Base-by-base conservation (phyloP, 331 rosid species). In the Arachis monticola region DNA sequence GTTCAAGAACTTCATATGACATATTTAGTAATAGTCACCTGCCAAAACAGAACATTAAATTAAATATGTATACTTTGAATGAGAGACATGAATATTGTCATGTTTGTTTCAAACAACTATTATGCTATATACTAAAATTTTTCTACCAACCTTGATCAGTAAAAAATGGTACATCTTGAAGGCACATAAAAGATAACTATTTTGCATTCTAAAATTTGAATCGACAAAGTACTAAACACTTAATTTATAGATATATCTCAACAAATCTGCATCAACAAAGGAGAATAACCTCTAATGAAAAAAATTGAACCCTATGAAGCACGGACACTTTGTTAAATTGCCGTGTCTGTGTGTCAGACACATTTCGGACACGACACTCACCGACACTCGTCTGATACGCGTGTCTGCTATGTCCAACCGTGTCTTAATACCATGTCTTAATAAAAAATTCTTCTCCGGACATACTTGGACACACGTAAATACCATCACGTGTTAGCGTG, bases 11-110 rank as follows among this genome's bases (percentile, higher is more conserved):
- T 17, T 17, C 22, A 17, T 17, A 17, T 17, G 22, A 17, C 22
- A 17, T 17, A 17, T 17, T 17, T 17, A 17, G 22, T 17, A 17
- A 17, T 17, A 17, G 87, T 88, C 83, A 89, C 97, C 99, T 95
- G 92, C 84, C 61, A 80, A 77, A 64, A 82, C 46, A 42, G 8
- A 73, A 68, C 44, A 64, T 68, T 32, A 46, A 42, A 51, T 10
- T 52, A 61, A 13, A 27, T 13, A 56, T 17, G 10, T 12, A 45
- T n/a, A 70, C 31, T n/a, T 6, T 14, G 3, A 60, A 13, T 66
- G 32, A 75, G 50, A 70, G 30, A 62, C 59, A 79, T 51, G 30
- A 27, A 55, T 52, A 69, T 72, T 64, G 30, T 11, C 31, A 14
- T 70, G 67, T 6, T 44, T 2, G 55, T 62, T 52, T 61, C 69